Percentiles rank a stretch among this genome's conserved stretches.
Evolutionary conservation across 1,139 yeast species (phyloP).

Genomic region (Candida frijolesensis): DNA sequence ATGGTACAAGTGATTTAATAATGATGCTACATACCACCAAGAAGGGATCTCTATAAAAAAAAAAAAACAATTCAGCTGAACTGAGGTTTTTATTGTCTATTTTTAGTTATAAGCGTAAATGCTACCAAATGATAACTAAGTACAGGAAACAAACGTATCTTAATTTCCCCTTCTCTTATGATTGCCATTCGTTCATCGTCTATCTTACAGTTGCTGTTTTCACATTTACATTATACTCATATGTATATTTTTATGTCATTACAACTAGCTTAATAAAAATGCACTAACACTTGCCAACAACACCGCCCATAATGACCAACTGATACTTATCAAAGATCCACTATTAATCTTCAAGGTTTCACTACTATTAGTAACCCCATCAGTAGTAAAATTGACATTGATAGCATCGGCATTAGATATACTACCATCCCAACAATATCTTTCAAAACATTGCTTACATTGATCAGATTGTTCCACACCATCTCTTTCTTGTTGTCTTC

Average conservation of each 20-base stretch:
- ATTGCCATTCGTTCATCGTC: too few species aligned
- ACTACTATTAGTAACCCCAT: conserved; percentile 45
- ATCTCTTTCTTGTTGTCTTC: conserved; percentile 45
- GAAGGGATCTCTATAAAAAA: too few species aligned
- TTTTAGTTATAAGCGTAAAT: too few species aligned
- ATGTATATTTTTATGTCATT: not conserved
- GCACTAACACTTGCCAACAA: conserved; percentile 8
- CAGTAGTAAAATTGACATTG: conserved; percentile 45
- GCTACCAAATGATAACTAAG: too few species aligned
- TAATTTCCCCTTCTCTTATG: too few species aligned
- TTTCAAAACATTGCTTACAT: conserved; percentile 39
- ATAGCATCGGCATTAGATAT: conserved; percentile 14
- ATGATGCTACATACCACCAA: too few species aligned
- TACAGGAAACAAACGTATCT: too few species aligned
- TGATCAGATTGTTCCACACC: conserved; percentile 40
- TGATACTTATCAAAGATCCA: conserved; percentile 10
- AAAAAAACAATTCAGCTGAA: too few species aligned
- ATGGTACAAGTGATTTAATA: too few species aligned
- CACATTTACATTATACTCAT: too few species aligned
- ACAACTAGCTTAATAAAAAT: conserved; percentile 1
- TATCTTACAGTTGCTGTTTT: too few species aligned
- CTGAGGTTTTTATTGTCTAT: too few species aligned
- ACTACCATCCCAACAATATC: conserved; percentile 80
- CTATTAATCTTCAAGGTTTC: conserved; percentile 15
- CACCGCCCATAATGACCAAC: conserved; percentile 17